Conservation (phyloP, 352 stramenopile species). For the Globisporangium ultimum region DNA sequence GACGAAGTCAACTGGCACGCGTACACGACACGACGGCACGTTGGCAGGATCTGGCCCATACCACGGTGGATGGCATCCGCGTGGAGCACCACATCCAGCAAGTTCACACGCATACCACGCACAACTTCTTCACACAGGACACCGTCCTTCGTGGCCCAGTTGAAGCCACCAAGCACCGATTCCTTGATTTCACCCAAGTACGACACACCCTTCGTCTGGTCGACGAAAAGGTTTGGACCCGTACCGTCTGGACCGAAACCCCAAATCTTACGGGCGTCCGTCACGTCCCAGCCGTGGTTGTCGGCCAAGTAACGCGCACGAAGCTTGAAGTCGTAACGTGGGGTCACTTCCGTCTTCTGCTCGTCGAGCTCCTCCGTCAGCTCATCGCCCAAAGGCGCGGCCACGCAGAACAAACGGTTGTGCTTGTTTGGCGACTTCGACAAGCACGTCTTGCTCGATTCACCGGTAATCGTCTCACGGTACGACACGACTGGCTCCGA, state of each 20-base stretch:
- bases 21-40: constrained; percentile 97
- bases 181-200: constrained; percentile 99
- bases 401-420: constrained; percentile 99
- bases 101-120: constrained; percentile 96
- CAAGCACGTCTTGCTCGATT: constrained; percentile 95
- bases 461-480: constrained; percentile 97
- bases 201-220: constrained; percentile 99
- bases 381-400: constrained; percentile 88
- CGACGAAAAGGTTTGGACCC: constrained; percentile 98
- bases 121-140: constrained; percentile 98
- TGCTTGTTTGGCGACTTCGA: constrained; percentile 99
- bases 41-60: constrained; percentile 99
- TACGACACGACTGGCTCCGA: constrained; percentile 99
- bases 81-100: constrained; percentile 99
- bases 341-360: constrained; percentile 89
- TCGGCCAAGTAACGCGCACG: constrained; percentile 96
- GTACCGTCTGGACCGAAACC: constrained; percentile 98
- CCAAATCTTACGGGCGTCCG: constrained; percentile 99
- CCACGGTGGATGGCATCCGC: constrained; percentile 99
- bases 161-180: constrained; percentile 98
- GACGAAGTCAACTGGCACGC: constrained; percentile 94
- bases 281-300: constrained; percentile 97
- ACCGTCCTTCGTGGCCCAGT: constrained; percentile 97
- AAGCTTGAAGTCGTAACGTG: constrained; percentile 95
- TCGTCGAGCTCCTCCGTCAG: constrained; percentile 97